Conservation (phyloP, 2,329 filamentous ascomycete genomes). For the Fusarium kyushuense region DNA sequence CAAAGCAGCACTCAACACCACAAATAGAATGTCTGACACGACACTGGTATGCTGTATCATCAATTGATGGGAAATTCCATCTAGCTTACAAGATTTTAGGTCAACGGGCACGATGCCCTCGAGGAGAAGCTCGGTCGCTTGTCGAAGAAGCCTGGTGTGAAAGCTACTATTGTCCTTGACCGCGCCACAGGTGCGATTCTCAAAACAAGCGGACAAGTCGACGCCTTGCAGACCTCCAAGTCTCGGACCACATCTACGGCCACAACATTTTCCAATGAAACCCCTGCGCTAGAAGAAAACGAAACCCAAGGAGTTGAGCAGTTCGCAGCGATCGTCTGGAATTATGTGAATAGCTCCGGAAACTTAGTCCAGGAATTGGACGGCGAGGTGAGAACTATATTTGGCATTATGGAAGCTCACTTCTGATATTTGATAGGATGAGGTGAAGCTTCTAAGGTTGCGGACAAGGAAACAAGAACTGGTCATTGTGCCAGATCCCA, state of each 20-base stretch:
- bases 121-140: constrained; percentile 75
- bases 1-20: constrained; percentile 15
- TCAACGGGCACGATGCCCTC: constrained; percentile 69
- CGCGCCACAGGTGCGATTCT: constrained; percentile 78
- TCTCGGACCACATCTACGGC: constrained; percentile 53
- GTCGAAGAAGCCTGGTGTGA: constrained; percentile 82
- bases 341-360: constrained; percentile 77
- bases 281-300: constrained; percentile 56
- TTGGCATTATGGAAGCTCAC: constrained; percentile 9
- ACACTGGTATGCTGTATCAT: constrained; percentile 36
- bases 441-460: constrained; percentile 79
- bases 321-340: constrained; percentile 81
- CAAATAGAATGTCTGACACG: constrained; percentile 43
- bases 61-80: neutral
- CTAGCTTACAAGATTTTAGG: constrained; percentile 46
- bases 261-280: constrained; percentile 62
- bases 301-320: constrained; percentile 74
- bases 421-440: constrained; percentile 67
- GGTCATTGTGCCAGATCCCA: constrained; percentile 83
- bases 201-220: constrained; percentile 77
- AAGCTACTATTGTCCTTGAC: constrained; percentile 81
- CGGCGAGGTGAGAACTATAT: constrained; percentile 65
- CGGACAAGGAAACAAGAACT: constrained; percentile 88
- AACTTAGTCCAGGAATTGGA: constrained; percentile 79
- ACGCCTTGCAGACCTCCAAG: constrained; percentile 62